Percentiles rank a stretch among this genome's conserved stretches.
Conservation (phyloP, 2,329 filamentous ascomycete species). For the Leptodontidium sp. region DNA sequence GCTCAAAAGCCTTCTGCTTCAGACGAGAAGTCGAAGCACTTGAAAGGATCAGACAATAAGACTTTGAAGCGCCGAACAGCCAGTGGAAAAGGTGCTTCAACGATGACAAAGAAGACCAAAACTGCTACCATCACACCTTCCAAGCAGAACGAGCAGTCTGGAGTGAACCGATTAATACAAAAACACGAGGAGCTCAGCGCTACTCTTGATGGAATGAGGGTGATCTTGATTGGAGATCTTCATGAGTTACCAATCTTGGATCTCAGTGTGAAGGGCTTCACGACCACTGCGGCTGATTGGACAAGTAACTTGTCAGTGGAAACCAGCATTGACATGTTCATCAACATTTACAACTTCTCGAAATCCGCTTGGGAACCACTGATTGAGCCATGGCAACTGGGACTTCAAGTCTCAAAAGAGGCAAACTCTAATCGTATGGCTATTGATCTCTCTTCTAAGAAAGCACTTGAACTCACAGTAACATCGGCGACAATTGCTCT, state of each 20-base stretch:
- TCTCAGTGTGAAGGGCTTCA: conserved; percentile 90
- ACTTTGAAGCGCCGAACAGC: conserved; percentile 63
- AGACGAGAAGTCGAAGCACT: conserved; percentile 64
- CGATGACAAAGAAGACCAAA: conserved; percentile 55
- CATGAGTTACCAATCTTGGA: conserved; percentile 97
- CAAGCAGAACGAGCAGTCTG: conserved; percentile 51
- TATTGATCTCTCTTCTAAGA: conserved; percentile 87
- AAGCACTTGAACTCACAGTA: conserved; percentile 88
- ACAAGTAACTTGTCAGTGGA: conserved; percentile 86
- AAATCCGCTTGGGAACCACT: conserved; percentile 98
- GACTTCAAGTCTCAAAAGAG: conserved; percentile 85
- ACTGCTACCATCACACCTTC: conserved; percentile 47
- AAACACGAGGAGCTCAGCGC: conserved; percentile 82
- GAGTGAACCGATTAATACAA: conserved; percentile 53
- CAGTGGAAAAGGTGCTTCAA: conserved; percentile 64
- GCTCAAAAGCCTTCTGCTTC: conserved; percentile 49
- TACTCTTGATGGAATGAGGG: conserved; percentile 84
- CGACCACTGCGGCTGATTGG: conserved; percentile 87
- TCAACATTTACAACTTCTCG: conserved; percentile 98
- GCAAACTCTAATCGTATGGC: conserved; percentile 78
- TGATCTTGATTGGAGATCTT: conserved; percentile 93
- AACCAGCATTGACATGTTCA: conserved; percentile 89
- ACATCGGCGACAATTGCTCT: conserved; percentile 94
- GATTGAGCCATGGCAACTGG: conserved; percentile 95
- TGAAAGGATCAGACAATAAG: conserved; percentile 42